phyloP scores from a whole-genome alignment of 2,329 filamentous ascomycete species.

The Hirsutella rhossiliensis region DNA sequence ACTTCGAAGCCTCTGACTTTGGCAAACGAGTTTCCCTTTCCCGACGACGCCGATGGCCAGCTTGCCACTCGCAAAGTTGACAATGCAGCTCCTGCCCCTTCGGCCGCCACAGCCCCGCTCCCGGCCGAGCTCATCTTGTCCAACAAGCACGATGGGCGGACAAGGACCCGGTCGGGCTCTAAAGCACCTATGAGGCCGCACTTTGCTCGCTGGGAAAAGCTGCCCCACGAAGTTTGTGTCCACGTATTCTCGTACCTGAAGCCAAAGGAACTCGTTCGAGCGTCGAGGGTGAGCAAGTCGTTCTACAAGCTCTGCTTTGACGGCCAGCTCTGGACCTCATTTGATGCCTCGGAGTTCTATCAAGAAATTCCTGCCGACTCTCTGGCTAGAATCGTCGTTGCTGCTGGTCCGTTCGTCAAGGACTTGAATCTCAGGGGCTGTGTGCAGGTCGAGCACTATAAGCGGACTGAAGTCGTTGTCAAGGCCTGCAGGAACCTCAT shows the following conservation, averaged over 20 bases:
- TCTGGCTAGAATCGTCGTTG: constrained; percentile 71
- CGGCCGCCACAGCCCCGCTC: constrained; percentile 42
- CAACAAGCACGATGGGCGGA: constrained; percentile 17
- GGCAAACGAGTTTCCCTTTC: constrained; percentile 24
- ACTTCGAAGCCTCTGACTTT: constrained; percentile 27
- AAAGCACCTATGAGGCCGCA: constrained; percentile 18
- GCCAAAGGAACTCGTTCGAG: constrained; percentile 70
- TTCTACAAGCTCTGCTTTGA: constrained; percentile 85
- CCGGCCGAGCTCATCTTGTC: constrained; percentile 51
- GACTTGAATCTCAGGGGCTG: constrained; percentile 87
- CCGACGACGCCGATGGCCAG: constrained; percentile 31
- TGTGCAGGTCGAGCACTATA: constrained; percentile 75
- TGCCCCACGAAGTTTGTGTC: constrained; percentile 75
- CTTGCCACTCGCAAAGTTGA: constrained; percentile 44
- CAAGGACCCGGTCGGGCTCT: constrained; percentile 7
- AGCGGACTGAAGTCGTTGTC: constrained; percentile 64
- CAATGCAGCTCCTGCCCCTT: constrained; percentile 26
- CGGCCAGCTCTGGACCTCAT: constrained; percentile 79
- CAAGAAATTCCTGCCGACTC: constrained; percentile 73
- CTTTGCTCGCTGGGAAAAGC: constrained; percentile 62
- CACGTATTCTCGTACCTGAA: constrained; percentile 63
- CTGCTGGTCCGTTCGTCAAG: constrained; percentile 80
- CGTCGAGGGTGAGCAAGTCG: constrained; percentile 62
- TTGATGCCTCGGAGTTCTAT: constrained; percentile 83
- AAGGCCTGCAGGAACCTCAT: constrained; percentile 78